A percentile compares a stretch with the other conserved stretches of the same genome.
Conservation (phyloP, 2,329 filamentous ascomycete genomes). For the Bipolaris gigantea region DNA sequence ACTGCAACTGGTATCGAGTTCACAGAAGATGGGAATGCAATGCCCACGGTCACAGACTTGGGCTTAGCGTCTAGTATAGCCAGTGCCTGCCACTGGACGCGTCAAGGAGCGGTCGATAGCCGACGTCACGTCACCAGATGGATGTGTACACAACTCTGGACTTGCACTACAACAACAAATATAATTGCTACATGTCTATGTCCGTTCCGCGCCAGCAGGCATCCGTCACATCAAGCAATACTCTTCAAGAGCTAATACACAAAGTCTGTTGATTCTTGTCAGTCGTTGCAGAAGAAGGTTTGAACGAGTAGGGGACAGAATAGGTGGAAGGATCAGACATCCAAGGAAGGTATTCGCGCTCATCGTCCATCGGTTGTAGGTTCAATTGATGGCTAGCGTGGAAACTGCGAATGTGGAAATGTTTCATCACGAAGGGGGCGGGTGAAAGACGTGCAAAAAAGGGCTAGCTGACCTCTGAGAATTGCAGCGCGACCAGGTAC, state of each 20-base stretch:
- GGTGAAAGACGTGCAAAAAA: constrained; percentile 12
- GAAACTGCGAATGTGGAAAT: constrained; percentile 85
- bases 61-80: neutral
- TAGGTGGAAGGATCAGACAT: constrained; percentile 62
- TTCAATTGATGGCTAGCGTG: constrained; percentile 72
- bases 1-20: neutral
- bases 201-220: neutral
- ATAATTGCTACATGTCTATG: neutral
- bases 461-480: constrained; percentile 38
- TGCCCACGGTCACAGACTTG: neutral
- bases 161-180: neutral
- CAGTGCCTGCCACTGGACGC: neutral
- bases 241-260: neutral
- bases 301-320: constrained; percentile 9
- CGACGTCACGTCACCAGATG: neutral
- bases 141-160: too few species aligned
- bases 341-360: constrained; percentile 71
- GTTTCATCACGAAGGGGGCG: constrained; percentile 65
- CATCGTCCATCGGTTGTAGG: constrained; percentile 67
- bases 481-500: neutral
- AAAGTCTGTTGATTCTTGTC: constrained; percentile 18
- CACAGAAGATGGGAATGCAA: neutral
- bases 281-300: constrained; percentile 17
- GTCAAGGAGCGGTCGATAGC: neutral
- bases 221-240: neutral